These are phyloP conservation scores for Puccinia horiana DNA, from an alignment of 1,284 basidiomycete genomes.

Conservation along the genomic window DNA sequence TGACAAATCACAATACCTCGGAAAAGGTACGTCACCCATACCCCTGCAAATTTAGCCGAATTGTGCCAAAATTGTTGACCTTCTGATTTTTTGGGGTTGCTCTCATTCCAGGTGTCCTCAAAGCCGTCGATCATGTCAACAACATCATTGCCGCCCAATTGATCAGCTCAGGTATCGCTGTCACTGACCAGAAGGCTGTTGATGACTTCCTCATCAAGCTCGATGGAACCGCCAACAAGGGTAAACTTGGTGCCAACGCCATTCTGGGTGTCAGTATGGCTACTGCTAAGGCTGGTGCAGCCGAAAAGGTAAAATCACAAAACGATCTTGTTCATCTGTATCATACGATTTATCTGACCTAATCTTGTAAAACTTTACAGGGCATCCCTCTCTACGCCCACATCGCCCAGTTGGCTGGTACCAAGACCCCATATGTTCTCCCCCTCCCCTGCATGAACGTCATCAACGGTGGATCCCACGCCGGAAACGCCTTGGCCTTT, in stretches of 20 bases:
- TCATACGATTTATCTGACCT: background rate
- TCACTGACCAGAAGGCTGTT: slow-evolving; percentile 91
- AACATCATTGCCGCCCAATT: slow-evolving; percentile 83
- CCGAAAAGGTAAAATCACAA: slow-evolving; percentile 67
- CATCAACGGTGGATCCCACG: slow-evolving; percentile 99
- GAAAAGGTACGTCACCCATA: slow-evolving; percentile 72
- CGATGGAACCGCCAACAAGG: slow-evolving; percentile 97
- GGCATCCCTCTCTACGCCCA: slow-evolving; percentile 94
- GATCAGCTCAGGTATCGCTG: slow-evolving; percentile 79
- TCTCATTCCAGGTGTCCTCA: slow-evolving; percentile 72
- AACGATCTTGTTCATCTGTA: background rate
- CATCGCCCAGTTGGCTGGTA: slow-evolving; percentile 89
- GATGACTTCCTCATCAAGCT: slow-evolving; percentile 99
- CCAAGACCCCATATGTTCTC: slow-evolving; percentile 87
- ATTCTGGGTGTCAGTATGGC: slow-evolving; percentile 99
- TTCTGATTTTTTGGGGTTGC: background rate
- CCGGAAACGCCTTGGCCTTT: slow-evolving; percentile 98
- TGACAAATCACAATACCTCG: slow-evolving; percentile 88
- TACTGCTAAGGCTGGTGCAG: slow-evolving; percentile 87
- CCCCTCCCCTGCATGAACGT: slow-evolving; percentile 96
- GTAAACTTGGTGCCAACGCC: slow-evolving; percentile 98
- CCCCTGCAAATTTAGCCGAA: background rate
- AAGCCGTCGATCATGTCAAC: slow-evolving; percentile 96
- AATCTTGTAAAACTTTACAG: slow-evolving; percentile 19
- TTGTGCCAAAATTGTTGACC: background rate